Evolutionary conservation across 306 rosid genomes (phyloP).

Genomic region (Prunus davidiana): DNA sequence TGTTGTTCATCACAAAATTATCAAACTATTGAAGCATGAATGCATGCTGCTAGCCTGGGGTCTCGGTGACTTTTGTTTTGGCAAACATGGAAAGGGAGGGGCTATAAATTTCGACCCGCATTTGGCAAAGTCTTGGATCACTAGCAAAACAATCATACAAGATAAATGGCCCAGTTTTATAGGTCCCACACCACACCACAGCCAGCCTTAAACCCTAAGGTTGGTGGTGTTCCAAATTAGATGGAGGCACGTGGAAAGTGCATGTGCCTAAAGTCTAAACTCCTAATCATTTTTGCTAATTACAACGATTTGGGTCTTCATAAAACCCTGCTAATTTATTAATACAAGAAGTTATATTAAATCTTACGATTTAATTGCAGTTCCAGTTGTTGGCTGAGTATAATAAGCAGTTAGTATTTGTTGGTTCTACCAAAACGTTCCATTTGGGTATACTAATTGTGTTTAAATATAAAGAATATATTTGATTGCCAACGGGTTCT

Average conservation of each 20-base stretch:
- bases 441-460: neutral
- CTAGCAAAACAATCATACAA: conserved; percentile 6
- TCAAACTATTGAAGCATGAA: neutral
- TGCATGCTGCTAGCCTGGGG: neutral
- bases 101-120: neutral
- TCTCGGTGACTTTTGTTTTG: neutral
- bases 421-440: no score
- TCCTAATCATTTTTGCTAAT: neutral
- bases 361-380: neutral
- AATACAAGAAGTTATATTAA: neutral
- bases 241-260: conserved; percentile 24
- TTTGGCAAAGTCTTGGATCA: neutral
- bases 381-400: neutral
- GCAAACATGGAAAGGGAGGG: neutral
- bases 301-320: conserved; percentile 8
- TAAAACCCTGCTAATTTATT: no score
- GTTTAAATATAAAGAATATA: no score
- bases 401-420: no score
- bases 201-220: neutral
- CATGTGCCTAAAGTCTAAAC: neutral
- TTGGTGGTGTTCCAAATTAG: conserved; percentile 21
- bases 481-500: no score
- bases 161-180: neutral
- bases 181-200: neutral
- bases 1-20: no score